Evolutionary conservation across 2,329 filamentous ascomycete genomes (phyloP).

Genomic region (Hypomyces perniciosus): DNA sequence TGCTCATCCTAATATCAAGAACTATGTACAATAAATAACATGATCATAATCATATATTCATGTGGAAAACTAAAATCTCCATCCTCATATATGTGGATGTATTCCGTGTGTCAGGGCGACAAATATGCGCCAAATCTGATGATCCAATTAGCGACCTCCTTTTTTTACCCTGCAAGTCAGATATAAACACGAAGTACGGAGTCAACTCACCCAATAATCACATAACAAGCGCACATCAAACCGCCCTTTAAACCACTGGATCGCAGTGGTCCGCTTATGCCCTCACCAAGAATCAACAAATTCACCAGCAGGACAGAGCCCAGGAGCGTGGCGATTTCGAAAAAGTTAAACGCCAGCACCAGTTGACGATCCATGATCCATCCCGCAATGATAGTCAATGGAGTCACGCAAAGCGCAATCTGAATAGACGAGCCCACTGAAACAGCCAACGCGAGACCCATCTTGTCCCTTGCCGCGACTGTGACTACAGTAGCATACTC

Average conservation of each 20-base stretch:
- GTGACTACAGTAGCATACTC: constrained; percentile 58
- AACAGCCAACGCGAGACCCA: constrained; percentile 56
- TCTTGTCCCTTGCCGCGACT: constrained; percentile 54
- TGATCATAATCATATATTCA: not conserved
- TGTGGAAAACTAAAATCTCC: no score
- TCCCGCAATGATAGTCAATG: constrained; percentile 53
- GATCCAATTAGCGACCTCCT: not conserved
- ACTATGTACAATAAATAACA: not conserved
- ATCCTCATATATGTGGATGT: not conserved
- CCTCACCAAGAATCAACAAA: constrained; percentile 66
- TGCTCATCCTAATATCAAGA: not conserved
- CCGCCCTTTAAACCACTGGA: constrained; percentile 48
- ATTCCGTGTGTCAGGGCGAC: constrained; percentile 2
- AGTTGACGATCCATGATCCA: constrained; percentile 52
- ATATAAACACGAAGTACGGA: not conserved
- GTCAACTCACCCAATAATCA: constrained; percentile 39
- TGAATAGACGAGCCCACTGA: constrained; percentile 56
- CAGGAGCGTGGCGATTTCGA: constrained; percentile 69
- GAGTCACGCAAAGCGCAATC: constrained; percentile 56
- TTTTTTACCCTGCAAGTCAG: not conserved
- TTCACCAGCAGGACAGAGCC: constrained; percentile 67
- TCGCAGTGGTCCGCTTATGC: constrained; percentile 55
- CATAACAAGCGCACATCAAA: constrained; percentile 47
- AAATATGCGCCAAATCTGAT: constrained; percentile 8
- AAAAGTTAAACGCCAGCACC: constrained; percentile 66